A percentile compares a stretch with the other conserved stretches of the same genome.
Conservation (phyloP, 257 asterid species). For the Thymus mandschuricus region DNA sequence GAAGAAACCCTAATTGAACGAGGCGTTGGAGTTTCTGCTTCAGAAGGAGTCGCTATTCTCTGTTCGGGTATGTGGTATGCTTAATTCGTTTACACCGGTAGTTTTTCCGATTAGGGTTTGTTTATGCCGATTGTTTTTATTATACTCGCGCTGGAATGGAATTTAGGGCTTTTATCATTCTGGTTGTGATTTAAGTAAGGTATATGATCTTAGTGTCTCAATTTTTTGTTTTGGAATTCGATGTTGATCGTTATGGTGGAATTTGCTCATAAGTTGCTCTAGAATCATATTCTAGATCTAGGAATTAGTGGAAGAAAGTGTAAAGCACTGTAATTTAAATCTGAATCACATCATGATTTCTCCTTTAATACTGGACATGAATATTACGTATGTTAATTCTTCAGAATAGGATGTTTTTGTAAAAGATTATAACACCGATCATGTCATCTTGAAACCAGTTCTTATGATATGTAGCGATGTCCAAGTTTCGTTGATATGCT, state of each 20-base stretch:
- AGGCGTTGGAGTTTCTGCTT: slow-evolving; percentile 31
- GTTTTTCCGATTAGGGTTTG: slow-evolving; percentile 18
- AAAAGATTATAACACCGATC: background rate
- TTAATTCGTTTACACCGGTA: background rate
- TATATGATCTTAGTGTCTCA: background rate
- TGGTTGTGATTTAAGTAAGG: background rate
- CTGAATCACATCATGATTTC: background rate
- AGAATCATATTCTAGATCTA: slow-evolving; percentile 2
- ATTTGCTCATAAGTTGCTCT: background rate
- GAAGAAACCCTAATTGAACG: slow-evolving; percentile 35
- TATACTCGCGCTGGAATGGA: slow-evolving; percentile 1
- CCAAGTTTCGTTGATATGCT: slow-evolving; percentile 2
- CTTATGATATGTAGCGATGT: background rate
- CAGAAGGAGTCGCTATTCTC: slow-evolving; percentile 31
- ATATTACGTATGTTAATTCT: background rate
- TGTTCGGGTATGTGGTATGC: slow-evolving; percentile 35
- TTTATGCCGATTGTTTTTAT: background rate
- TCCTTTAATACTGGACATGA: background rate
- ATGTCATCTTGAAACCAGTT: background rate
- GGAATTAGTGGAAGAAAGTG: slow-evolving; percentile 11
- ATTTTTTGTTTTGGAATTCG: slow-evolving; percentile 1
- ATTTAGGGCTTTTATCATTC: slow-evolving; percentile 18
- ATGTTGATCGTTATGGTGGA: slow-evolving; percentile 7
- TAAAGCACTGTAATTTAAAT: background rate
- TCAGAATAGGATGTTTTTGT: background rate